Evolutionary conservation across 2,329 filamentous ascomycete species (phyloP).

Genomic region (Scortechinia acanthostroma): DNA sequence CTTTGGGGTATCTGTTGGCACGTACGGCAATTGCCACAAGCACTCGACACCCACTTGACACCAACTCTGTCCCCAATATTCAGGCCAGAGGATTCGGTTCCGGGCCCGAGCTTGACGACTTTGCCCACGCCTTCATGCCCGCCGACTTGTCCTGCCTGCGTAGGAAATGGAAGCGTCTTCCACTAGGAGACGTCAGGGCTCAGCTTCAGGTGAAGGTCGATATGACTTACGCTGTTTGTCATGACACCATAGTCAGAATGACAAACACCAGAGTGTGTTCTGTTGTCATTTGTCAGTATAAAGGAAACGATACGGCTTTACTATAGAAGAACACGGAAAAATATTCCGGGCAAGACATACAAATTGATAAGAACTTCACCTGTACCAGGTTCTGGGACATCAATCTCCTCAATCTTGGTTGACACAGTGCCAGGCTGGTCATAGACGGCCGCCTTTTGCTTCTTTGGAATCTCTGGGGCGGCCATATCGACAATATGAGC

Average conservation of each 20-base stretch:
- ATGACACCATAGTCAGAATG: conserved; percentile 54
- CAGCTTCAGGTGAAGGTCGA: conserved; percentile 3
- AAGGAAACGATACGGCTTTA: conserved; percentile 2
- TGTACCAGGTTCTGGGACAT: conserved; percentile 55
- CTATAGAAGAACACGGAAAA: not conserved
- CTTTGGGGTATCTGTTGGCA: conserved; percentile 6
- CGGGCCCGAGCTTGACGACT: conserved; percentile 58
- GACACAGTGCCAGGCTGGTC: conserved; percentile 59
- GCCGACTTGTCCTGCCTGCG: conserved; percentile 53
- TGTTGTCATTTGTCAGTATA: conserved; percentile 10
- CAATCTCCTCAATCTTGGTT: conserved; percentile 54
- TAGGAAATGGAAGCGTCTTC: conserved; percentile 47
- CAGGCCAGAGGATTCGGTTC: conserved; percentile 41
- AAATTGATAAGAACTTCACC: conserved; percentile 58
- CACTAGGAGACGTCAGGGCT: conserved; percentile 25
- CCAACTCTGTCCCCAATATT: conserved; percentile 65
- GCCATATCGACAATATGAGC: too few species aligned
- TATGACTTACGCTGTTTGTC: conserved; percentile 25
- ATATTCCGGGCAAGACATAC: conserved; percentile 21
- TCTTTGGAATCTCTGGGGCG: conserved; percentile 35
- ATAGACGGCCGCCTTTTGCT: conserved; percentile 57
- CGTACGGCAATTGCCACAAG: conserved; percentile 42
- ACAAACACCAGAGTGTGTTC: conserved; percentile 58
- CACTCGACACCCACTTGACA: conserved; percentile 59
- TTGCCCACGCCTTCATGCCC: conserved; percentile 65